Percentiles rank a stretch among this genome's conserved stretches.
These are phyloP conservation scores for Eucalyptus coolabah DNA, from an alignment of 345 rosid genomes.

Conservation along the genomic window DNA sequence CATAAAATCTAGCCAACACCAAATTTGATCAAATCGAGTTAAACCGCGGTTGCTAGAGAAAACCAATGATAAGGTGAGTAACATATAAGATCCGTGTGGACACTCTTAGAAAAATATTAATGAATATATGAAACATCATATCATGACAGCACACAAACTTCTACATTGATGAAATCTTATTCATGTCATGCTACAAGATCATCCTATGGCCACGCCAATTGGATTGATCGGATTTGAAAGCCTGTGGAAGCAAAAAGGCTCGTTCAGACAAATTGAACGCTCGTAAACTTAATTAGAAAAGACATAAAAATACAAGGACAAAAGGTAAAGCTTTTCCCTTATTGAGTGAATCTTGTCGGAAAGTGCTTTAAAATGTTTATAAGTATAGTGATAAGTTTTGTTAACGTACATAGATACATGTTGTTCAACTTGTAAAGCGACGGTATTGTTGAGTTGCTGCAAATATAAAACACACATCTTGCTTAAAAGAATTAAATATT, in stretches of 20 bases:
- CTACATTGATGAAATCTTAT: background rate
- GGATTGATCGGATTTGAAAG: background rate
- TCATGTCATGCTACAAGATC: background rate
- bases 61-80: too few relatives aligned
- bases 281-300: background rate
- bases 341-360: background rate
- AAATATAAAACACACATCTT: background rate
- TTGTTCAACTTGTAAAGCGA: background rate
- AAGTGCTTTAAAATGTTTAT: background rate
- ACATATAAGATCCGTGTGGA: background rate
- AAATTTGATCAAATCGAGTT: background rate
- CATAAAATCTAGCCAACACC: background rate
- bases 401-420: background rate
- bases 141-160: background rate
- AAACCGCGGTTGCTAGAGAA: rapidly evolving
- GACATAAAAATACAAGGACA: background rate
- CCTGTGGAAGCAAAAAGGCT: rapidly evolving
- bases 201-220: background rate
- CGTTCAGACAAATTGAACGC: rapidly evolving
- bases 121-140: rapidly evolving
- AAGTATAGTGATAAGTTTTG: background rate
- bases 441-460: background rate
- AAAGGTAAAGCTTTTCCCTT: background rate
- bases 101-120: rapidly evolving
- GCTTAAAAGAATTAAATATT: background rate